A percentile compares a stretch with the other conserved stretches of the same genome.
These are phyloP conservation scores for Daldinia sp. DNA, from an alignment of 2,329 filamentous ascomycete genomes.

Conservation along the genomic window DNA sequence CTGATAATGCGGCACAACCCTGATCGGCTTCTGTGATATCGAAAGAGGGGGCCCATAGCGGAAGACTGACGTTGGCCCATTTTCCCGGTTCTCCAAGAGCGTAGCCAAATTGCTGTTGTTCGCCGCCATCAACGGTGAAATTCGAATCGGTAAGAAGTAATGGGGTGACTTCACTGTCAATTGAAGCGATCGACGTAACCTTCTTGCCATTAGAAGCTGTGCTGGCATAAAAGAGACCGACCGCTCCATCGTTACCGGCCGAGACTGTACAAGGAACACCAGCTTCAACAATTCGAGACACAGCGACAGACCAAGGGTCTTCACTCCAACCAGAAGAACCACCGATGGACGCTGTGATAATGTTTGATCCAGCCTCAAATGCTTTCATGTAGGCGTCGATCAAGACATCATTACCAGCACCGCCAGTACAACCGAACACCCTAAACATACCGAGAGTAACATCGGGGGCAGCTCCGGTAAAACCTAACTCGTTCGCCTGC, in stretches of 20 bases:
- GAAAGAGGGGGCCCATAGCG: constrained; percentile 59
- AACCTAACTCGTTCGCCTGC: constrained; percentile 60
- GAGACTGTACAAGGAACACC: constrained; percentile 62
- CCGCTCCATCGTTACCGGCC: constrained; percentile 59
- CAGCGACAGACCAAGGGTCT: constrained; percentile 59
- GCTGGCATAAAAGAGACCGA: constrained; percentile 59
- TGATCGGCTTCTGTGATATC: constrained; percentile 58
- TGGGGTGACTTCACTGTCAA: constrained; percentile 57
- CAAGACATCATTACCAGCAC: constrained; percentile 62
- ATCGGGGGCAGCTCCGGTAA: constrained; percentile 64
- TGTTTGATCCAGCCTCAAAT: constrained; percentile 65
- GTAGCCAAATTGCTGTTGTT: constrained; percentile 53
- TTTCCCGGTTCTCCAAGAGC: constrained; percentile 51
- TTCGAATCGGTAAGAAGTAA: constrained; percentile 53
- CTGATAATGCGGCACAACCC: constrained; percentile 61
- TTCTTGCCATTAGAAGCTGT: constrained; percentile 58
- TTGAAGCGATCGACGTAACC: constrained; percentile 59
- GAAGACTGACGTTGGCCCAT: constrained; percentile 57
- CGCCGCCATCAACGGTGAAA: constrained; percentile 51
- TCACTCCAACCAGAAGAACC: constrained; percentile 60
- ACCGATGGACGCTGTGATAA: constrained; percentile 66
- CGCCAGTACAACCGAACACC: constrained; percentile 64
- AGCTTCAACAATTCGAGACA: constrained; percentile 60
- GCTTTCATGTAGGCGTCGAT: constrained; percentile 68
- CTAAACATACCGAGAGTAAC: constrained; percentile 65